Evolutionary conservation across 2,329 filamentous ascomycete genomes (phyloP), one percentile per base, ranked within the genome.

Genomic region (Talaromyces sp.): DNA sequence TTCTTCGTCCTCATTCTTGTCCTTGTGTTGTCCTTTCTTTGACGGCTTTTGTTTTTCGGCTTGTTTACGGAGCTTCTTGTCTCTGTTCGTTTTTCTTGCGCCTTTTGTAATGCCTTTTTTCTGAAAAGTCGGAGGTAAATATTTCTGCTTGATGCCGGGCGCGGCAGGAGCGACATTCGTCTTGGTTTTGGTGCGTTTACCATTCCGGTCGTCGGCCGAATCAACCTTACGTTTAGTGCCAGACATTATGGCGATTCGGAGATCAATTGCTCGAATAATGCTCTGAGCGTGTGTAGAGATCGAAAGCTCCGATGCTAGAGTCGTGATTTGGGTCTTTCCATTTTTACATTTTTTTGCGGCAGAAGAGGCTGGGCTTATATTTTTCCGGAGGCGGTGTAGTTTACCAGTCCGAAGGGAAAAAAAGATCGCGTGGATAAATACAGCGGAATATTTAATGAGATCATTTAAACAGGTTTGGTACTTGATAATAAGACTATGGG

Each of bases 151-250:
- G 39, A 35, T 41, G 27, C 57, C 62, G 45, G 54, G 31, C 41
- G 59, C 56, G 33, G 65, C 47, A 19, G 49, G 16, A 61, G 59
- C 59, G 13, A n/a, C 27, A 68, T 62, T 71, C 65, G 71, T 70
- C 67, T 75, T 76, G 47, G 72, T 73, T 68, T 79, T 80, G 66
- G 73, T 78, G 64, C 77, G 75, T 69, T 80, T 80, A 64, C 77
- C 76, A 70, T 74, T 75, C 70, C 75, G 73, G 54, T 77, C 76
- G 49, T 79, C 77, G 33, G 71, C 69, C 61, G 69, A 66, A 62
- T 80, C 78, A 31, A 78, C 75, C 31, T 72, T 71, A 66, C 79
- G 78, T 70, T 81, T 80, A 33, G 79, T 69, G 64, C 78, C 78
- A 60, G 76, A 75, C 79, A 80, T 80, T 8, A 35, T 58, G 52